phyloP scores from a whole-genome alignment of 805 yeast genomes.

The Wickerhamomyces alni region DNA sequence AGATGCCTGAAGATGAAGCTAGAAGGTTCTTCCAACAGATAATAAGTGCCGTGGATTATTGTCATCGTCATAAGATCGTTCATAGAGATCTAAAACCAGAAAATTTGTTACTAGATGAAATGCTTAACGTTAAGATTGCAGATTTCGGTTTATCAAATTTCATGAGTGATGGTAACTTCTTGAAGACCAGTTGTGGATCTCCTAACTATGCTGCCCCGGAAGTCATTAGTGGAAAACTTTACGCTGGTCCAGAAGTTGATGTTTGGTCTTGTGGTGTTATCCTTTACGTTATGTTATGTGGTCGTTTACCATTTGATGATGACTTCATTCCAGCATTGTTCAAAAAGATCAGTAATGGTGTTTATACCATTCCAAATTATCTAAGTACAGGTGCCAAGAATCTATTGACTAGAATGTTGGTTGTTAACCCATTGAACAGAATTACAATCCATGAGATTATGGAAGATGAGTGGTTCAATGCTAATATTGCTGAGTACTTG shows the following conservation, averaged over 20 bases:
- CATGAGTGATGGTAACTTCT: slow-evolving; percentile 95
- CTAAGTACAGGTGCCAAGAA: slow-evolving; percentile 81
- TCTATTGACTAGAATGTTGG: slow-evolving; percentile 81
- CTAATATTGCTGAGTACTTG: slow-evolving; percentile 73
- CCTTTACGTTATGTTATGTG: slow-evolving; percentile 91
- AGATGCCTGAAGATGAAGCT: slow-evolving; percentile 88
- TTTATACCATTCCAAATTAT: slow-evolving; percentile 83
- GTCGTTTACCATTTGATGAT: slow-evolving; percentile 93
- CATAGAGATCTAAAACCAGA: slow-evolving; percentile 97
- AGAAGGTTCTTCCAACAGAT: slow-evolving; percentile 93
- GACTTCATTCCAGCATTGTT: slow-evolving; percentile 92
- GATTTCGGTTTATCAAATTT: slow-evolving; percentile 93
- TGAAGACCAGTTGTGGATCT: slow-evolving; percentile 92
- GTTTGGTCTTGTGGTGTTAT: slow-evolving; percentile 98
- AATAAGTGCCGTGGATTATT: slow-evolving; percentile 92
- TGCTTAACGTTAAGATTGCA: slow-evolving; percentile 89
- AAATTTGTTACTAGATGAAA: slow-evolving; percentile 81
- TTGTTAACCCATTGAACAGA: slow-evolving; percentile 90
- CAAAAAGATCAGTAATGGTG: slow-evolving; percentile 89
- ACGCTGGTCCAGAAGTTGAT: slow-evolving; percentile 98
- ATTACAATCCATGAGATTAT: slow-evolving; percentile 88
- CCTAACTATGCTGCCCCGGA: slow-evolving; percentile 99
- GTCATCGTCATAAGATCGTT: slow-evolving; percentile 94
- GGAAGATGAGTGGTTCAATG: slow-evolving; percentile 91
- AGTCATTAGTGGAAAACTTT: slow-evolving; percentile 87